Evolutionary conservation across 2,329 filamentous ascomycete species (phyloP), one percentile per base, ranked within the genome.

Genomic region (Eutypella sp.): DNA sequence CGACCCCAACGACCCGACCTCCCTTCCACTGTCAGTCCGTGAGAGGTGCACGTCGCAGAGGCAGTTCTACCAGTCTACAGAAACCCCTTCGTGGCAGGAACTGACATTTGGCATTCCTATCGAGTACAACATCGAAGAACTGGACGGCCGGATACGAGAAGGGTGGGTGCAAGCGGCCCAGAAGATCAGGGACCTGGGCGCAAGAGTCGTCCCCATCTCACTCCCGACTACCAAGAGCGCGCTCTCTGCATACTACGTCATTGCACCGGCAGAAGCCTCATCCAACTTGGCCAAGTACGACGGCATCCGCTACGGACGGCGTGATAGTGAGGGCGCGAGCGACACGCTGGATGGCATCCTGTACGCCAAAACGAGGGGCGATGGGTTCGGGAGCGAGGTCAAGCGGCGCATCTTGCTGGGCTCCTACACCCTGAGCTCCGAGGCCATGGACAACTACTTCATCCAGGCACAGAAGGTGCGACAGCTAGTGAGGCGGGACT

Each of bases 261-360:
- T 99, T 46, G 95, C 93, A 1, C 89, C 93, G 0, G 92, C 93
- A 15, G 93, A 99, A 68, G 93, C 93, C 3, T 89, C 89, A 1
- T 97, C 92, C 15, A 99, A 99, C 59, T 79, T 99, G 2, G 89
- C 93, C 47, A 96, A 95, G 64, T 99, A 96, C 65, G 95, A 99
- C 58, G 93, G 93, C 18, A 82, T 97, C n/a, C 85, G 93, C 10
- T 99, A 95, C 66, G 93, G 93, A 1, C 74, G 73, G 18, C 76
- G 82, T 24, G 69, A 69, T 5, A 60, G 65, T 2, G 64, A 68
- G n/a, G 54, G 51, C 4, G 47, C 49, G 3, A 75, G 73, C 40
- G 74, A 83, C 48, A 81, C 76, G 5, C 73, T 71, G 10, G 75
- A 76, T 8, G 75, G 78, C n/a, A 77, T 82, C 1, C 72, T 95